These are phyloP conservation scores for Syzygium malaccense DNA, from an alignment of 441 rosid species.

Conservation along the genomic window DNA sequence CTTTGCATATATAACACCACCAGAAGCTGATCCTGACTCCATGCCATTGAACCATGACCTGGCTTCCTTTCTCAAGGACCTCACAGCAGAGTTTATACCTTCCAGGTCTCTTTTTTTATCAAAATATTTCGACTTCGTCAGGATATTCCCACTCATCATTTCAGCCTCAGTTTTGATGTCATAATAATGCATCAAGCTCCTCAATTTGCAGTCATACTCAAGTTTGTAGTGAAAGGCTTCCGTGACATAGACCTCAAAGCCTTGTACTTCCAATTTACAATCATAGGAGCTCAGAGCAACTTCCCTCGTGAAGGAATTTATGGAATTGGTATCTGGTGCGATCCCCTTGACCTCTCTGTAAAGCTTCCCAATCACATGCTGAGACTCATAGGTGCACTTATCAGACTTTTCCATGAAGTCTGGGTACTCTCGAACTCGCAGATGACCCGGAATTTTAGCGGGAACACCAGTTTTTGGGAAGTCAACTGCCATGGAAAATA, in stretches of 20 bases:
- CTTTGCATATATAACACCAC: constrained; percentile 32
- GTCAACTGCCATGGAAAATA: constrained; percentile 12
- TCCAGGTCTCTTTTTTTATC: constrained; percentile 1
- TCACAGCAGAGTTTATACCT: not conserved
- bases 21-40: constrained; percentile 11
- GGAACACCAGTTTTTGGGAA: constrained; percentile 19
- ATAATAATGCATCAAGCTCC: constrained; percentile 10
- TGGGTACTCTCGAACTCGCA: constrained; percentile 6
- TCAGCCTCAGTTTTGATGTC: constrained; percentile 8
- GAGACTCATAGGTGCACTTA: not conserved
- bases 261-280: constrained; percentile 4
- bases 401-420: constrained; percentile 15
- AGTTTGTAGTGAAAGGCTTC: constrained; percentile 3
- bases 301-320: constrained; percentile 9
- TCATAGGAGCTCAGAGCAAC: constrained; percentile 3
- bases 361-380: constrained; percentile 9
- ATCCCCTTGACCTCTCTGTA: constrained; percentile 6
- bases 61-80: constrained; percentile 10
- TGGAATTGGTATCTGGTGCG: not conserved
- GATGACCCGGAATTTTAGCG: not conserved
- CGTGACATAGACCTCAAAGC: not conserved
- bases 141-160: constrained; percentile 9
- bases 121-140: not conserved
- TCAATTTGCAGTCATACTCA: constrained; percentile 2
- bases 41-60: constrained; percentile 23